A percentile compares a stretch with the other conserved stretches of the same genome.
Evolutionary conservation across 2,329 filamentous ascomycete species (phyloP).

Genomic region (Phymatotrichopsis omnivora): DNA sequence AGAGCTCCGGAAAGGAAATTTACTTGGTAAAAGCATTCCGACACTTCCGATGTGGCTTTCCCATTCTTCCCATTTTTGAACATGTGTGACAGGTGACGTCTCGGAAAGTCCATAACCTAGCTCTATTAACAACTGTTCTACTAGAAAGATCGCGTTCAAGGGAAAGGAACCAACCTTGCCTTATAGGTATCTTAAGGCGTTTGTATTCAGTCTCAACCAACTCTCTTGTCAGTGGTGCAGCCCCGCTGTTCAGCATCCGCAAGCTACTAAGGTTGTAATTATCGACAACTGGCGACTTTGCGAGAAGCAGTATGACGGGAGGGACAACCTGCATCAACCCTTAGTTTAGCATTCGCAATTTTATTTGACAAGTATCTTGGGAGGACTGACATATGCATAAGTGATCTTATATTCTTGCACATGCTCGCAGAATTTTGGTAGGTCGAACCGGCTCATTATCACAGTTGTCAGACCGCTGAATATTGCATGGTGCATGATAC

Average conservation of each 20-base stretch:
- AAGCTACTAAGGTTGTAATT: constrained; percentile 72
- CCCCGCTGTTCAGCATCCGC: constrained; percentile 77
- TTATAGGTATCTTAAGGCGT: constrained; percentile 66
- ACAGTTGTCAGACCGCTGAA: constrained; percentile 56
- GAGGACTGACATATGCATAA: constrained; percentile 49
- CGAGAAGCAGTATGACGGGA: constrained; percentile 68
- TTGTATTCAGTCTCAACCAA: constrained; percentile 66
- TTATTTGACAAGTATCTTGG: background rate
- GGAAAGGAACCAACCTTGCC: constrained; percentile 46
- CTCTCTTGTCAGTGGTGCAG: constrained; percentile 72
- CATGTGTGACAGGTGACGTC: constrained; percentile 68
- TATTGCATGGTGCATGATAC: constrained; percentile 55
- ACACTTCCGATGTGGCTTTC: constrained; percentile 64
- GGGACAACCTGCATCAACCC: constrained; percentile 54
- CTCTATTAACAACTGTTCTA: background rate
- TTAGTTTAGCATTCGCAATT: constrained; percentile 6
- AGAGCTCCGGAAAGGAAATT: constrained; percentile 35
- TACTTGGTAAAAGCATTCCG: constrained; percentile 66
- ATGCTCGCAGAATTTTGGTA: constrained; percentile 65
- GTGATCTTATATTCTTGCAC: constrained; percentile 68
- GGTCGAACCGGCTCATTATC: constrained; percentile 70
- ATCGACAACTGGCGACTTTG: constrained; percentile 65
- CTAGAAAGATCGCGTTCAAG: too few relatives aligned
- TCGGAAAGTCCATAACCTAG: constrained; percentile 76
- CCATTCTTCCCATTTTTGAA: constrained; percentile 68